phyloP scores from a whole-genome alignment of 2,329 filamentous ascomycete genomes.

The Trichoderma semiorbis region DNA sequence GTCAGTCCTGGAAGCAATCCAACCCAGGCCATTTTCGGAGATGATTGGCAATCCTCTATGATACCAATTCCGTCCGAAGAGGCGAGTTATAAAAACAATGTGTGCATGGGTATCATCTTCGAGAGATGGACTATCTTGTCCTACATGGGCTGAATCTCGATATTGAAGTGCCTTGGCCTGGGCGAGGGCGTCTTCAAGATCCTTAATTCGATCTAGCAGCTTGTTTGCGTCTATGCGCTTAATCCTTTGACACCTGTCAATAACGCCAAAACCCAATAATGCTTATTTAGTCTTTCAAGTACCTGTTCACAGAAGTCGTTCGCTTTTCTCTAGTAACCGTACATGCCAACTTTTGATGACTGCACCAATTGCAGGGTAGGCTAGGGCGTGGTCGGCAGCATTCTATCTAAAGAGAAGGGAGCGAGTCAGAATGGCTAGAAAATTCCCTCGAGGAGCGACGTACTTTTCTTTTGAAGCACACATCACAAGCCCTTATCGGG shows the following conservation, averaged over 20 bases:
- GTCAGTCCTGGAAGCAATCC: not conserved
- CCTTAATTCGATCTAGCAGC: not conserved
- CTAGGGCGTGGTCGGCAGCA: not conserved
- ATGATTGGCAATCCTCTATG: not conserved
- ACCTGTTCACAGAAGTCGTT: not conserved
- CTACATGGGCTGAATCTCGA: not conserved
- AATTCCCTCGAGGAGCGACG: not conserved
- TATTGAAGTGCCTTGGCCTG: not conserved
- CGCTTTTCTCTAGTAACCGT: not conserved
- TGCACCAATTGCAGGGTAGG: slow-evolving; percentile 8
- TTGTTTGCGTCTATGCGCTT: not conserved
- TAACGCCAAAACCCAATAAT: not conserved
- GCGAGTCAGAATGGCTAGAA: not conserved
- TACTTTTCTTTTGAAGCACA: not conserved
- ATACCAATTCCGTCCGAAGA: slow-evolving; percentile 1
- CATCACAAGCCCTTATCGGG: not conserved
- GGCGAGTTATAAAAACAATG: not conserved
- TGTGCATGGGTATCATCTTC: not conserved
- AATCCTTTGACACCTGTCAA: not conserved
- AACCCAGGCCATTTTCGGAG: not conserved
- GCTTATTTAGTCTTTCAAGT: too few relatives aligned
- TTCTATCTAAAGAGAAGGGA: not conserved
- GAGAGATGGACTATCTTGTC: not conserved
- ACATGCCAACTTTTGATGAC: not conserved
- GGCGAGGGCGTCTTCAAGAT: not conserved